Base-by-base conservation (phyloP, 257 asterid genomes). In the Salvia miltiorrhiza region DNA sequence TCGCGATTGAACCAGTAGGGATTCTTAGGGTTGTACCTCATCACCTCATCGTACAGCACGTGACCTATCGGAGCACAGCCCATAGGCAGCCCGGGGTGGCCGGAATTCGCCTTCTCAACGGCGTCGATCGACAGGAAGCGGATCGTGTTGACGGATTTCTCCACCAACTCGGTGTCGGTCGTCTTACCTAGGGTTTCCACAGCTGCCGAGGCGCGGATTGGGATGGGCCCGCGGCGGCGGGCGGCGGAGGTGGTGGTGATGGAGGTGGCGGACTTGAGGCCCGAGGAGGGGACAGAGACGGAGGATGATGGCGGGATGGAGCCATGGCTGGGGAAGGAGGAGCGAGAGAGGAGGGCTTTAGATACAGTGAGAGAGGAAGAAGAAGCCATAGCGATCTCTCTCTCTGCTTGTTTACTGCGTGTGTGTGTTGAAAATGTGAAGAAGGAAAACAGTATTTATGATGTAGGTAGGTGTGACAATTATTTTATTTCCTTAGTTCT, bases 41-140 rank as follows among this genome's bases (percentile, higher is more conserved):
- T 88, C 45, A 93, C 86, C 81, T 90, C 97, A 67, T 93, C 97
- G 75, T 87, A 93, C 83, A 93, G 54, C 11, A 93, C 71, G 50
- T 93, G 99, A 7, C 89, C 98, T 85, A 90, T 87, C 35, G 98
- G 98, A 21, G 97, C 97, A 67, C 95, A 88, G 0, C 97, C 97
- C 97, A 90, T 88, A 26, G 97, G 97, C 69, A 90, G 65, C 53
- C 97, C 97, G 13, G 96, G 97, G 71, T 90, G 97, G 7, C 96
- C 97, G 57, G 94, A 90, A 58, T 84, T 88, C 17, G 97, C 97
- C 80, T 86, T 88, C 81, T 90, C 96, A 0, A 90, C 97, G n/a
- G 93, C 92, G 70, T 90, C 97, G 49, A 90, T 80, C 2, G 97
- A 84, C 81, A 90, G 33, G 82, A 88, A 88, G 26, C 97, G 77